Evolutionary conservation across 768 basidiomycete species (phyloP).

Genomic region (Filobasidium floriforme): DNA sequence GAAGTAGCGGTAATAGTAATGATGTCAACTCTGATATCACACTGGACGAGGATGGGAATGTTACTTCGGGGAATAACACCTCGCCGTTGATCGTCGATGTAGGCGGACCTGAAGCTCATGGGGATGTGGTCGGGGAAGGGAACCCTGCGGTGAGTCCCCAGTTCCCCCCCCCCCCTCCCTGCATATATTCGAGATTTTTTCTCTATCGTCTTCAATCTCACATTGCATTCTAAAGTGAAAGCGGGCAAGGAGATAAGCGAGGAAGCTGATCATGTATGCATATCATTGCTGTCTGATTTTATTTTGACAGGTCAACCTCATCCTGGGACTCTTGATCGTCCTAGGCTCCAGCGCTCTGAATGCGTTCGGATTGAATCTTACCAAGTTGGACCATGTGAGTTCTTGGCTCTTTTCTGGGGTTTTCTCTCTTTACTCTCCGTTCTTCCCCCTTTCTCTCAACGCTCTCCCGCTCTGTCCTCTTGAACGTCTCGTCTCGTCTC

Average conservation of each 20-base stretch:
- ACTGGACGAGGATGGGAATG: not conserved
- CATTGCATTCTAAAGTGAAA: too few relatives aligned
- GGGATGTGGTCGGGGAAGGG: not conserved
- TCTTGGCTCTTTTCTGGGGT: too few relatives aligned
- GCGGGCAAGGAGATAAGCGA: too few relatives aligned
- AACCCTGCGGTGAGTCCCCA: conserved; percentile 2
- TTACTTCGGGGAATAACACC: not conserved
- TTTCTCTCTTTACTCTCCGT: too few relatives aligned
- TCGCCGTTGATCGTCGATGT: conserved; percentile 8
- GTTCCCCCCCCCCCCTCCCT: too few relatives aligned
- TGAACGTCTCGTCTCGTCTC: too few relatives aligned
- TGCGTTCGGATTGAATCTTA: conserved; percentile 72
- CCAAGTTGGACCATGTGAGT: conserved; percentile 83
- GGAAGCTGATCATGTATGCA: not conserved
- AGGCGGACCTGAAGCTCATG: not conserved
- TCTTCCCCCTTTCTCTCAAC: too few relatives aligned
- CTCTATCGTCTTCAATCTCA: too few relatives aligned
- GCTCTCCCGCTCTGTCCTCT: too few relatives aligned
- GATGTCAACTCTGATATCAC: not conserved
- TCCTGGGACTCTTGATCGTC: conserved; percentile 65
- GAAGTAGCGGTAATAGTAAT: too few relatives aligned
- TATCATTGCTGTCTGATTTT: not conserved
- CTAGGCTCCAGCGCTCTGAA: conserved; percentile 59
- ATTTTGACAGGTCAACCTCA: conserved; percentile 22
- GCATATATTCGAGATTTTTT: too few relatives aligned